Conservation (phyloP, 345 rosid genomes). For the Schrenkiella parvula region DNA sequence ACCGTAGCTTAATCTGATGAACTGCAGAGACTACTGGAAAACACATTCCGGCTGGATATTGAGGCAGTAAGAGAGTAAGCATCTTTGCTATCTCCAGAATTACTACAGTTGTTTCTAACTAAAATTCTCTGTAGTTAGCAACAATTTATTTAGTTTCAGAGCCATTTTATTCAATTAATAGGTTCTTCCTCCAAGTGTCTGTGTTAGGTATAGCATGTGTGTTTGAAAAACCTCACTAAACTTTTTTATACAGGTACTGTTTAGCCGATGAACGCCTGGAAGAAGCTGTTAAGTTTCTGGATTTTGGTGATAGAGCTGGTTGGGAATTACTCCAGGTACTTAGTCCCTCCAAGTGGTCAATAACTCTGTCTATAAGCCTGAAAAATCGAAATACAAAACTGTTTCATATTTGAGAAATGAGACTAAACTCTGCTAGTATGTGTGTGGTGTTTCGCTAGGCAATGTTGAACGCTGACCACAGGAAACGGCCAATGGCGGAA, state of each 20-base stretch:
- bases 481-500: slow-evolving; percentile 76
- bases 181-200: not conserved
- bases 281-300: slow-evolving; percentile 87
- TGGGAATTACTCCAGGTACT: slow-evolving; percentile 91
- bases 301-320: slow-evolving; percentile 75
- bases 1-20: slow-evolving; percentile 12
- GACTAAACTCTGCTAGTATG: not conserved
- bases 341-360: not conserved
- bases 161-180: not conserved
- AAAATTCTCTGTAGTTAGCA: not conserved
- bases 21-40: slow-evolving; percentile 87
- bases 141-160: not conserved
- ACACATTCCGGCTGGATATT: slow-evolving; percentile 82
- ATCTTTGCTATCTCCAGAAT: slow-evolving; percentile 5
- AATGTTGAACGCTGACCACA: slow-evolving; percentile 69
- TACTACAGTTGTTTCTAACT: not conserved
- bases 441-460: slow-evolving; percentile 44
- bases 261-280: slow-evolving; percentile 76
- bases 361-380: not conserved
- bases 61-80: slow-evolving; percentile 92
- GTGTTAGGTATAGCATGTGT: not conserved
- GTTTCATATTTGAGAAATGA: not conserved
- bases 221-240: not conserved
- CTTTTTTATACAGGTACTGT: slow-evolving; percentile 61
- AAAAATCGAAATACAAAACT: not conserved